Percentiles rank a stretch among this genome's conserved stretches.
These are phyloP conservation scores for Phaffia australis DNA, from an alignment of 768 basidiomycete species.

Conservation along the genomic window DNA sequence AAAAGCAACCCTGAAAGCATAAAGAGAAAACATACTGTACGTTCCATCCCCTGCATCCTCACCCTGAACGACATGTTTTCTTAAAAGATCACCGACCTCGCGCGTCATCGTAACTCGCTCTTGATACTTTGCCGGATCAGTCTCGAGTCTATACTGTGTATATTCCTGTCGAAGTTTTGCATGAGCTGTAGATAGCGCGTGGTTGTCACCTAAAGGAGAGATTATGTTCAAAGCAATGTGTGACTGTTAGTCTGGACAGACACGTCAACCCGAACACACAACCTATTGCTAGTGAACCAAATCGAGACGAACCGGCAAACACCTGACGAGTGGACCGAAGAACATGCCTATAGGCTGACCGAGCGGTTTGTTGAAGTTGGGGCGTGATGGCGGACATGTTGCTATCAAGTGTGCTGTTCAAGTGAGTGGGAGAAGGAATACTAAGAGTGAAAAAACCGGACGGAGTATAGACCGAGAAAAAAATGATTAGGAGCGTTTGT, in stretches of 20 bases:
- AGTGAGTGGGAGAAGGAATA: neutral
- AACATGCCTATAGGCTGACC: slow-evolving; percentile 20
- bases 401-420: neutral
- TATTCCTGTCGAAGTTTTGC: slow-evolving; percentile 16
- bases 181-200: slow-evolving; percentile 6
- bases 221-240: neutral
- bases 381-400: slow-evolving; percentile 14
- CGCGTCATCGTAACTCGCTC: slow-evolving; percentile 3
- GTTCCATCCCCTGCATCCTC: neutral
- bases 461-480: too few species aligned
- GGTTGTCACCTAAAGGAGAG: slow-evolving; percentile 7
- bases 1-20: neutral
- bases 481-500: too few species aligned
- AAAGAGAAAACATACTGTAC: slow-evolving; percentile 7
- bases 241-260: neutral
- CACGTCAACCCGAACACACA: neutral
- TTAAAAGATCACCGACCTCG: slow-evolving; percentile 17
- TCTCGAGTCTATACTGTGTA: neutral
- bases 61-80: slow-evolving; percentile 21
- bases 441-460: neutral
- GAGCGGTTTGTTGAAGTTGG: slow-evolving; percentile 12
- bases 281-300: neutral
- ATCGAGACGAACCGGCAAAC: slow-evolving; percentile 12
- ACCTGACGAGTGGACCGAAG: slow-evolving; percentile 12
- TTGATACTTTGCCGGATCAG: slow-evolving; percentile 6